Evolutionary conservation across 2,329 filamentous ascomycete species (phyloP), one percentile per base, ranked within the genome.

Genomic region (Neonectria magnoliae): DNA sequence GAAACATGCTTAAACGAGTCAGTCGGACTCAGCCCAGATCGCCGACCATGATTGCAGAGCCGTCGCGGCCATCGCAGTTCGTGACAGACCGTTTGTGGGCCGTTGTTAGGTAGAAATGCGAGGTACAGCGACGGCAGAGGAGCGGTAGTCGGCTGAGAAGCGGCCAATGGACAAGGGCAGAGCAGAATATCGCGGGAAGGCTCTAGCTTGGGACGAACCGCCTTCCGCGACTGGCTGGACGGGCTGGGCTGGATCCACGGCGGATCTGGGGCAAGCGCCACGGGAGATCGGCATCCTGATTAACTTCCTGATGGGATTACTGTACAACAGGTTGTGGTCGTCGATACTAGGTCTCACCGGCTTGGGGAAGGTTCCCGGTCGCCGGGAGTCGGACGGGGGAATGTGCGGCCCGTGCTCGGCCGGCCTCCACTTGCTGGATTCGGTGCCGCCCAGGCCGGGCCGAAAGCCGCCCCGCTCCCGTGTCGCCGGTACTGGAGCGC

Each of bases 381-480:
- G 36, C 18, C 55, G 68, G 65, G 22, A 63, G 51, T 66, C 66
- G 68, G 68, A 29, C 61, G 57, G 53, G 53, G 56, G 53, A 55
- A 57, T 27, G 25, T 25, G 53, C 41, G 27, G 57, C 13, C 31
- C 36, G 20, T 44, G 56, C 64, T 41, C 60, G 54, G 56, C 48
- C 56, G 56, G 38, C 52, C 47, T 61, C 62, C 38, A 42, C 33
- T 22, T 27, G 27, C 47, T 68, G 50, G 50, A 63, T 42, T 58
- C 54, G 47, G 38, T 50, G 51, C 60, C 60, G 56, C 31, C 44
- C 18, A 16, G 45, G 48, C 68, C 53, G 62, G 62, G 48, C 68
- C 68, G 68, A 69, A 71, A 68, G 67, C 60, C 67, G 67, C 64
- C 60, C 64, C 61, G 56, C 59, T 60, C 48, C 54, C 57, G 61